phyloP scores from a whole-genome alignment of 306 rosid genomes.

The Hippophae gyantsensis region DNA sequence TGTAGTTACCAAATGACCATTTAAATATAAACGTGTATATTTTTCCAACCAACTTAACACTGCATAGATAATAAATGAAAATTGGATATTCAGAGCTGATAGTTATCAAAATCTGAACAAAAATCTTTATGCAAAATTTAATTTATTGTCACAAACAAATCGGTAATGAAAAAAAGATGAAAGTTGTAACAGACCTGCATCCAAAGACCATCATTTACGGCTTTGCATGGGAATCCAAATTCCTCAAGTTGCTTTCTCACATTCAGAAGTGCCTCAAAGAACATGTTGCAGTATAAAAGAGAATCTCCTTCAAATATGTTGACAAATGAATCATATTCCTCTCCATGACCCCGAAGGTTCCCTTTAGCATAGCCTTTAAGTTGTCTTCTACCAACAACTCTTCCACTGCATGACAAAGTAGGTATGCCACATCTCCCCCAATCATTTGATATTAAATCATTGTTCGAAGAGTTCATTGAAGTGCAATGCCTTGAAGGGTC shows the following conservation, averaged over 20 bases:
- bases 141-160: too few relatives aligned
- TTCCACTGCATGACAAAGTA: conserved; percentile 74
- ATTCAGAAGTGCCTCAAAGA: conserved; percentile 83
- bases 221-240: conserved; percentile 93
- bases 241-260: conserved; percentile 93
- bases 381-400: conserved; percentile 69
- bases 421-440: conserved; percentile 80
- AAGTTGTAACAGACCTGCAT: conserved; percentile 57
- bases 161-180: too few relatives aligned
- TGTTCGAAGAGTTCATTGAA: conserved; percentile 52
- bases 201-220: conserved; percentile 96
- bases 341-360: conserved; percentile 46
- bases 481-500: conserved; percentile 58
- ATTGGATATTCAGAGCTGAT: neutral
- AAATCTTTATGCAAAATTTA: too few relatives aligned
- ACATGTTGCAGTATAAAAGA: conserved; percentile 85
- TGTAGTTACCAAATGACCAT: too few relatives aligned
- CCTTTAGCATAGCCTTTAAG: conserved; percentile 56
- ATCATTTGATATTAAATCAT: conserved; percentile 53
- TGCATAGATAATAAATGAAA: neutral
- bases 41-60: neutral
- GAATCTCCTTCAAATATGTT: conserved; percentile 93
- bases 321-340: conserved; percentile 73
- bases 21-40: neutral
- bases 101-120: neutral